Evolutionary conservation across 805 yeast species (phyloP).

Genomic region (Priceomyces medius): DNA sequence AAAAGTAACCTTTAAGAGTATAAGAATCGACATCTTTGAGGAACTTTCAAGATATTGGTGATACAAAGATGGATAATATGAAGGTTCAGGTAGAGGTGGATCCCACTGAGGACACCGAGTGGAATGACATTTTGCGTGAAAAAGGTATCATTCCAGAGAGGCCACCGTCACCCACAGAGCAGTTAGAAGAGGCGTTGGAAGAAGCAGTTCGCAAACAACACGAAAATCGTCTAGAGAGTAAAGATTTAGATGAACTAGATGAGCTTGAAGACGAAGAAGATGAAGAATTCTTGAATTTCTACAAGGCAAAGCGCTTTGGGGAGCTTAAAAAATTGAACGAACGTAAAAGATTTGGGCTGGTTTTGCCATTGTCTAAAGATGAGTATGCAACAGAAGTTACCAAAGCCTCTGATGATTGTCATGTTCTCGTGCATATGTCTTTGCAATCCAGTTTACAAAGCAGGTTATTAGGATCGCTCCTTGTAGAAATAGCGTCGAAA

Average conservation of each 20-base stretch:
- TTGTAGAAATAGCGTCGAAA: conserved; percentile 57
- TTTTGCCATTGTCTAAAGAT: conserved; percentile 76
- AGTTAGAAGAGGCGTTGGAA: conserved; percentile 82
- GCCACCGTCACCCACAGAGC: conserved; percentile 84
- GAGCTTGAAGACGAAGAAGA: conserved; percentile 91
- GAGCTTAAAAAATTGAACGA: conserved; percentile 64
- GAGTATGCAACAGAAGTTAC: conserved; percentile 88
- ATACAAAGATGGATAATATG: conserved; percentile 23
- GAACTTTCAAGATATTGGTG: too few species aligned
- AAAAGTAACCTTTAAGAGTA: too few species aligned
- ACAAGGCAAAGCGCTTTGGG: conserved; percentile 73
- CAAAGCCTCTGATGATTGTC: conserved; percentile 63
- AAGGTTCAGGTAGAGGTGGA: conserved; percentile 84
- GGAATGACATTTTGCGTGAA: conserved; percentile 92
- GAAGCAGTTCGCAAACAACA: conserved; percentile 79
- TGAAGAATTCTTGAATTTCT: conserved; percentile 79
- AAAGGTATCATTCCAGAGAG: conserved; percentile 92
- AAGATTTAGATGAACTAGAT: conserved; percentile 77
- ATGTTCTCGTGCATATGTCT: conserved; percentile 77
- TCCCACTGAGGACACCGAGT: conserved; percentile 95
- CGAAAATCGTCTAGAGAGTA: conserved; percentile 76
- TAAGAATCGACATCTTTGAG: background rate
- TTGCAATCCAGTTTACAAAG: conserved; percentile 69
- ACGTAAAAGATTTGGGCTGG: conserved; percentile 67
- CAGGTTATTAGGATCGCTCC: conserved; percentile 62